Conservation (phyloP, 192 early-diverging fungal species). For the Oehlia diaphana region DNA sequence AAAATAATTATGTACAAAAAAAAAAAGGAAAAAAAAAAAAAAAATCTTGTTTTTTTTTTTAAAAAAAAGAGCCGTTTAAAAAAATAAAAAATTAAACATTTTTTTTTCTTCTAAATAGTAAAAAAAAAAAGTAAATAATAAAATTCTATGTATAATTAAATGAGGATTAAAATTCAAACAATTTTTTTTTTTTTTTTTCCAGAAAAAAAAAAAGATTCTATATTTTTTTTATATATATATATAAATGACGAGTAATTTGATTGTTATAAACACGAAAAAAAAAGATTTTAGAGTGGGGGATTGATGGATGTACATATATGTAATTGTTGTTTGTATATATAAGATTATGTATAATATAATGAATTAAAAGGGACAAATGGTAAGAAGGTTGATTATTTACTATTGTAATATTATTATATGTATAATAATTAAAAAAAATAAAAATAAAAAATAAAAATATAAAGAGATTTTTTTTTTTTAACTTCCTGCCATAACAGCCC, state of each 20-base stretch:
- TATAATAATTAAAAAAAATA: not conserved
- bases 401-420: not conserved
- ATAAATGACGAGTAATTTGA: not conserved
- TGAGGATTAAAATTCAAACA: too few relatives aligned
- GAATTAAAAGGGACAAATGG: not conserved
- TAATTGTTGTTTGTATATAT: not conserved
- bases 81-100: not conserved
- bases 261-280: not conserved
- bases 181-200: not conserved
- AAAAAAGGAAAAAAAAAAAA: not conserved
- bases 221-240: not conserved
- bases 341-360: conserved; percentile 7
- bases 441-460: too few relatives aligned
- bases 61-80: not conserved
- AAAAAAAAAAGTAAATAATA: not conserved
- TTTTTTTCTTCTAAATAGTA: not conserved
- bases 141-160: not conserved
- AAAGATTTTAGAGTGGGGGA: not conserved
- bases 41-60: too few relatives aligned
- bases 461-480: conserved; percentile 5
- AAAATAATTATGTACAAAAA: not conserved
- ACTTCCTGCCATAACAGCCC: conserved; percentile 28
- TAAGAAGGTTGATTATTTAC: not conserved
- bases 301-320: not conserved
- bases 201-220: not conserved